phyloP scores from a whole-genome alignment of 2,329 filamentous ascomycete species.

The Aspergillus terreus region DNA sequence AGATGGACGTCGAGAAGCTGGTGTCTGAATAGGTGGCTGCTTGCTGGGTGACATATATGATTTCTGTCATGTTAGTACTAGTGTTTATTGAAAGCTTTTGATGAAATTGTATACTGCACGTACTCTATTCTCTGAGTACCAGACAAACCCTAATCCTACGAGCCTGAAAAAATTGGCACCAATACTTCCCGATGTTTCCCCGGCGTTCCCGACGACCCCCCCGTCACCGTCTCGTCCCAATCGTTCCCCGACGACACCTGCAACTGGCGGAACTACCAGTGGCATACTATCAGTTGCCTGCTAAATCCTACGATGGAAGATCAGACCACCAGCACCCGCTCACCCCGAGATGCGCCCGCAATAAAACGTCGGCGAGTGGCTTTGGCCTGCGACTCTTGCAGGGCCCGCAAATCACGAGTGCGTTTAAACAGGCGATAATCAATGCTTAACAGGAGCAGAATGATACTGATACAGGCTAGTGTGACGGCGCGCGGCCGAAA shows the following conservation, averaged over 20 bases:
- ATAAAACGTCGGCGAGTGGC: conserved; percentile 37
- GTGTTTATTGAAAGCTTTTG: no score
- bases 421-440: not conserved
- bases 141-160: not conserved
- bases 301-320: not conserved
- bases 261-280: not conserved
- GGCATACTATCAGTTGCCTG: not conserved
- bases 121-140: not conserved
- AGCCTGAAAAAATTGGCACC: not conserved
- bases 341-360: conserved; percentile 1
- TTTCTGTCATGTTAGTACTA: no score
- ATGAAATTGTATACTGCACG: no score
- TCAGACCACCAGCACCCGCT: not conserved
- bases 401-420: conserved; percentile 27
- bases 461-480: conserved; percentile 24
- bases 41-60: no score
- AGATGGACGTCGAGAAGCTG: conserved; percentile 39
- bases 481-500: conserved; percentile 42
- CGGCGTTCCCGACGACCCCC: not conserved
- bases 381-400: conserved; percentile 38
- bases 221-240: not conserved
- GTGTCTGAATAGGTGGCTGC: conserved; percentile 22
- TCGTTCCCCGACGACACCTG: not conserved
- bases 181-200: not conserved
- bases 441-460: no score